Conservation (phyloP, 352 stramenopile genomes). For the Globisporangium splendens region DNA sequence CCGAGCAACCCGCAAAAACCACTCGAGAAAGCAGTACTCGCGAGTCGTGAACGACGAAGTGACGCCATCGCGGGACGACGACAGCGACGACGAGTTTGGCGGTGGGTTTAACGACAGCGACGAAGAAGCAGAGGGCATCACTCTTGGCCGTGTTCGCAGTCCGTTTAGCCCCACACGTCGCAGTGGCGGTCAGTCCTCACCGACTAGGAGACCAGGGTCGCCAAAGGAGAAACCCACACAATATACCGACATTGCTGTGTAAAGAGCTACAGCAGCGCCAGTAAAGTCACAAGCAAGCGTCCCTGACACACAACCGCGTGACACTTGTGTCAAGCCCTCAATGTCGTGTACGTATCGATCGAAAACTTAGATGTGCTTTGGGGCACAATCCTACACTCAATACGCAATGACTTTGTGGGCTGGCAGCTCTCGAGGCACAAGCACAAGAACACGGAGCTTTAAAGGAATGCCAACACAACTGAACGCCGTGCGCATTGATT, state of each 20-base stretch:
- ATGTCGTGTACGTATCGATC: no score
- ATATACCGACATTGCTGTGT: slow-evolving; percentile 8
- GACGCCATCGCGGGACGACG: slow-evolving; percentile 9
- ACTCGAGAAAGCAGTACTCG: slow-evolving; percentile 7
- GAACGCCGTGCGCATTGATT: no score
- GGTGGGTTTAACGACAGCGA: slow-evolving; percentile 2
- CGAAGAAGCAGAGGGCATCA: not conserved
- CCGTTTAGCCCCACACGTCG: slow-evolving; percentile 7
- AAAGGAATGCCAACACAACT: no score
- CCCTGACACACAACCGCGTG: no score
- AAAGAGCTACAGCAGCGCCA: not conserved
- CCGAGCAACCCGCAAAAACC: not conserved
- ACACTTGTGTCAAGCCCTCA: no score
- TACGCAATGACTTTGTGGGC: no score
- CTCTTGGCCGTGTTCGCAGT: not conserved
- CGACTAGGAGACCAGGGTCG: not conserved
- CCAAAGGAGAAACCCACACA: slow-evolving; percentile 10
- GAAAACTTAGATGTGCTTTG: no score
- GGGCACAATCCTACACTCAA: no score
- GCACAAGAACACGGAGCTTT: no score
- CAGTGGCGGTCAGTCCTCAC: not conserved
- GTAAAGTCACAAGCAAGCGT: no score
- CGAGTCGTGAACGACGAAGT: slow-evolving; percentile 19
- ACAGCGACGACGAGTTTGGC: slow-evolving; percentile 16
- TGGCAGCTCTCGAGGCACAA: no score